Conservation (phyloP, 345 rosid genomes). For the Trapa bicornis region DNA sequence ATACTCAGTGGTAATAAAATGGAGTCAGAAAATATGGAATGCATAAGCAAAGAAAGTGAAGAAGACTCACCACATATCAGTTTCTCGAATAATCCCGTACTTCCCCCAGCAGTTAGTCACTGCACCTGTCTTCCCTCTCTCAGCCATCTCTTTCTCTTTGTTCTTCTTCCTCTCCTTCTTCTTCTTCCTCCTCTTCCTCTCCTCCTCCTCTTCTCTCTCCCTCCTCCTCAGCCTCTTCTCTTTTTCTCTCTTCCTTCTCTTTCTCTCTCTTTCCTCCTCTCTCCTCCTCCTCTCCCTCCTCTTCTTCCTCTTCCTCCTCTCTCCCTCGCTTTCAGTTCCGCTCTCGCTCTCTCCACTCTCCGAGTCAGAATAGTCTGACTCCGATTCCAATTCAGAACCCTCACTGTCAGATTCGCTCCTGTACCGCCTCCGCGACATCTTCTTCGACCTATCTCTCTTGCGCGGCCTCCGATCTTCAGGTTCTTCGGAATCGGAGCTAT, state of each 20-base stretch:
- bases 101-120: conserved; percentile 93
- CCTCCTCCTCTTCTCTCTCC: conserved; percentile 11
- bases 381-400: conserved; percentile 19
- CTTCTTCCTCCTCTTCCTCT: conserved; percentile 11
- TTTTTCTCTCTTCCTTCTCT: conserved; percentile 12
- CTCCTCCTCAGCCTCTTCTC: conserved; percentile 14
- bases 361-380: conserved; percentile 35
- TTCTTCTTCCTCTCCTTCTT: conserved; percentile 22
- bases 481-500: conserved; percentile 20
- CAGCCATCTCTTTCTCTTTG: conserved; percentile 36
- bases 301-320: conserved; percentile 12
- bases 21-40: neutral
- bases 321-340: conserved; percentile 8
- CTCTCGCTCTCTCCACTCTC: conserved; percentile 16
- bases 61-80: conserved; percentile 75
- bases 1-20: neutral
- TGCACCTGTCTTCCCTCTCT: conserved; percentile 63
- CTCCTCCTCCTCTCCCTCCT: conserved; percentile 17
- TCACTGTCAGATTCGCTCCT: conserved; percentile 19
- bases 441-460: conserved; percentile 18
- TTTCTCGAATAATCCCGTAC: conserved; percentile 82
- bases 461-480: conserved; percentile 20
- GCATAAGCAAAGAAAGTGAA: neutral
- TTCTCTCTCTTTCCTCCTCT: conserved; percentile 11
- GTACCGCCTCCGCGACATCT: conserved; percentile 25